phyloP scores from a whole-genome alignment of 140 eudicot genomes.

The Anethum foeniculum region DNA sequence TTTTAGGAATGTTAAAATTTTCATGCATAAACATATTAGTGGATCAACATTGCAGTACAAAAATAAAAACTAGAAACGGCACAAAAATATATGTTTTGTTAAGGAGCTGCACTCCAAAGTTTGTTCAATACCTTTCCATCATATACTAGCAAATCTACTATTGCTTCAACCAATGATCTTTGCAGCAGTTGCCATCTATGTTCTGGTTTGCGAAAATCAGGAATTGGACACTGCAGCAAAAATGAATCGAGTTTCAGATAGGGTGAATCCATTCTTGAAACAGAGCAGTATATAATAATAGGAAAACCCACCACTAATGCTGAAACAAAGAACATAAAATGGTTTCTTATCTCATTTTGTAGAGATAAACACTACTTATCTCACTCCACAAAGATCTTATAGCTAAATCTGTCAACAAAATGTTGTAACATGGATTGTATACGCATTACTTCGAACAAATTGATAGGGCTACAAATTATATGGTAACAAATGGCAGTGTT shows the following conservation, averaged over 20 bases:
- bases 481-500: neutral
- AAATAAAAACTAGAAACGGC: neutral
- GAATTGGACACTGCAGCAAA: conserved; percentile 78
- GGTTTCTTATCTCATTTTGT: neutral
- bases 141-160: conserved; percentile 39
- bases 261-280: neutral
- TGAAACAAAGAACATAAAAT: neutral
- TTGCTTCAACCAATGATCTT: conserved; percentile 65
- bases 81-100: neutral
- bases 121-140: conserved; percentile 53
- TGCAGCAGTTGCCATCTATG: conserved; percentile 83
- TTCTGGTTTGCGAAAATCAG: conserved; percentile 74
- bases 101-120: conserved; percentile 5
- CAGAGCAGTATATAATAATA: neutral
- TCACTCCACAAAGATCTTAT: neutral
- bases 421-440: neutral
- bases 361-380: neutral
- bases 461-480: neutral
- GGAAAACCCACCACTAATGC: neutral
- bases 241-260: conserved; percentile 8
- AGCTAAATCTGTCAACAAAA: neutral
- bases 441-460: neutral
- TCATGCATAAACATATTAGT: neutral
- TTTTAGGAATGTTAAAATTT: neutral
- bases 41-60: neutral